Base-by-base conservation (phyloP, 176 grass and related monocot species). In the Saccharum spontaneum region DNA sequence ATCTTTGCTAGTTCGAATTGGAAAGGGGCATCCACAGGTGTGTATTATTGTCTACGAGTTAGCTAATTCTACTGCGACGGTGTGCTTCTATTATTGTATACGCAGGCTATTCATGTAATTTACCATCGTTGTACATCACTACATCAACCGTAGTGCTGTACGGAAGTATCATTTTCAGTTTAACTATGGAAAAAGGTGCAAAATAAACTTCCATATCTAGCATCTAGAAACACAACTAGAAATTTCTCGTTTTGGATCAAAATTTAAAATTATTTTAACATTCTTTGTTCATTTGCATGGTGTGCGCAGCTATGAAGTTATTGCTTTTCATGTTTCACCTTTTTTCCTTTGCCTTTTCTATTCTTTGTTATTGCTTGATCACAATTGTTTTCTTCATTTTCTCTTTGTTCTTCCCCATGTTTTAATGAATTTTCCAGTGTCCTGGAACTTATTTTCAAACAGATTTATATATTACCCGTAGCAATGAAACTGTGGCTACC, bases 11-110 rank as follows among this genome's bases (percentile, higher is more conserved):
- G 96, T 98, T 84, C 89, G 67, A 82, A 98, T 98, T 79, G 96
- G 96, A 83, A 94, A 89, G 62, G 91, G 86, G 65, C 96, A 98
- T 87, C 93, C 96, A 61, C 96, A 98, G 96, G 96, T 95, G 65
- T 85, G 86, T 75, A 67, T 68, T 94, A 69, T 75, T 13, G 26
- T 46, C 87, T 79, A 10, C 83, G 71, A 76, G 34, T 31, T 72
- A 38, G 14, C 46, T 83, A 36, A 49, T 77, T 59, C 60, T 52
- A 69, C 24, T 61, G 18, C 11, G 38, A 71, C 52, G 44, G 24
- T 43, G 33, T 43, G 23, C 61, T 40, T 88, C 31, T 28, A 23
- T 7, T 71, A 41, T 37, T 73, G 31, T 49, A 85, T 36, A 12
- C 23, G 6, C 22, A 73, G 31, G 8, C 15, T 52, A 41, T 44